Base-by-base conservation (phyloP, 345 rosid species). In the Combretum micranthum region DNA sequence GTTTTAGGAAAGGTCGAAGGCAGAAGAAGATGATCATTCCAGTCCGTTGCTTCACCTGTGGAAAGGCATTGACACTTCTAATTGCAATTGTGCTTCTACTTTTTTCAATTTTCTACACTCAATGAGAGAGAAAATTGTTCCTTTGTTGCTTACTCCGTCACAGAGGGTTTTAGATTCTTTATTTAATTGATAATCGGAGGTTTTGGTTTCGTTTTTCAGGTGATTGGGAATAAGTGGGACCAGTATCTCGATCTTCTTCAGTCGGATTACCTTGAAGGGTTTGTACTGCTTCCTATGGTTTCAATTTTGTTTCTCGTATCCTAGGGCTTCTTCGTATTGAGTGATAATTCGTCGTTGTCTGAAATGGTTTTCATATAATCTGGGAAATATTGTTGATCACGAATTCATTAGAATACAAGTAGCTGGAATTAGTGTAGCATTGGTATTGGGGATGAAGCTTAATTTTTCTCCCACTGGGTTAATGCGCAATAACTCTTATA, bases 211-310 rank as follows among this genome's bases (percentile, higher is more conserved):
- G n/a, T 23, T 50, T 57, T 45, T 56, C 22, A 85, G 93, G 93
- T 85, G 61, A 83, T 85, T 44, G 89, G 93, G 44, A 83, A 85
- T 79, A 85, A 83, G 68, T 85, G 93, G 89, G 89, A 83, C 44
- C 69, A 80, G 11, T 85, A 85, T 62, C 86, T 85, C 19, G 93
- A 85, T 56, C 88, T 85, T 57, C 86, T 85, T 21, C 87, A 85
- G 70, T 86, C 87, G 1, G 86, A 83, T 59, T 83, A 85, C 65
- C 65, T 77, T 2, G 89, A 85, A 77, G 89, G 89, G 93, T 85
- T 25, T 68, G 62, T 17, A 4, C 25, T 44, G 42, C 4, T 2
- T n/a, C 45, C 17, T 12, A 6, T 5, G 9, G 7, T 32, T 32
- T 32, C 39, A 32, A 32, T 32, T 4, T 16, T 17, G 3, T 16